Evolutionary conservation across 768 basidiomycete species (phyloP).

Genomic region (Tephrocybe rancida): DNA sequence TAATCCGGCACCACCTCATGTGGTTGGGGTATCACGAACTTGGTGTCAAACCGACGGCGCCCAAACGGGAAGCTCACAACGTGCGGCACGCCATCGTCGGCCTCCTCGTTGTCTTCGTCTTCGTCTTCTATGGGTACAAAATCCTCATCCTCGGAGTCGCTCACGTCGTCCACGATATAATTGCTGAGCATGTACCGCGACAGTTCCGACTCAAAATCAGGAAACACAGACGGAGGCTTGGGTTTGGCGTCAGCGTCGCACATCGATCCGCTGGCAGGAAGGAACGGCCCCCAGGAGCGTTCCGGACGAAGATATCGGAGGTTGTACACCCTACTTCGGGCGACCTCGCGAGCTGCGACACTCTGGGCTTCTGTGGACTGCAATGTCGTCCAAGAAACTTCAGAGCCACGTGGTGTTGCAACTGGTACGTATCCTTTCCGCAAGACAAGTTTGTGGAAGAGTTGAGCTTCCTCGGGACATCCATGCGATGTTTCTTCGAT

Average conservation of each 20-base stretch:
- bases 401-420: conserved; percentile 2
- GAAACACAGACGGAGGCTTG: conserved; percentile 4
- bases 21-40: conserved; percentile 20
- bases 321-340: conserved; percentile 37
- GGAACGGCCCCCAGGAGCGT: conserved; percentile 38
- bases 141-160: conserved; percentile 19
- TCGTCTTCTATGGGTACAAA: conserved; percentile 14
- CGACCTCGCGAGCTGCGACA: conserved; percentile 27
- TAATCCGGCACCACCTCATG: conserved; percentile 46
- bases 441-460: conserved; percentile 45
- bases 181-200: conserved; percentile 14
- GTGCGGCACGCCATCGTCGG: conserved; percentile 2
- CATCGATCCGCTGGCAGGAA: conserved; percentile 18
- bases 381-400: not conserved
- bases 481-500: conserved; percentile 22
- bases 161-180: not conserved
- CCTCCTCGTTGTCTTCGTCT: conserved; percentile 18
- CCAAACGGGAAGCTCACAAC: conserved; percentile 16
- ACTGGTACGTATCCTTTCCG: conserved; percentile 43
- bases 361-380: conserved; percentile 13
- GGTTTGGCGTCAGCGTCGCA: not conserved
- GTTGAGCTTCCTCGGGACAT: conserved; percentile 31
- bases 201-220: conserved; percentile 16
- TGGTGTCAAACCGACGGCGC: conserved; percentile 14
- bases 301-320: conserved; percentile 32